Evolutionary conservation across 495 filamentous ascomycete species (phyloP).

Genomic region (Alectoria sarmentosa): DNA sequence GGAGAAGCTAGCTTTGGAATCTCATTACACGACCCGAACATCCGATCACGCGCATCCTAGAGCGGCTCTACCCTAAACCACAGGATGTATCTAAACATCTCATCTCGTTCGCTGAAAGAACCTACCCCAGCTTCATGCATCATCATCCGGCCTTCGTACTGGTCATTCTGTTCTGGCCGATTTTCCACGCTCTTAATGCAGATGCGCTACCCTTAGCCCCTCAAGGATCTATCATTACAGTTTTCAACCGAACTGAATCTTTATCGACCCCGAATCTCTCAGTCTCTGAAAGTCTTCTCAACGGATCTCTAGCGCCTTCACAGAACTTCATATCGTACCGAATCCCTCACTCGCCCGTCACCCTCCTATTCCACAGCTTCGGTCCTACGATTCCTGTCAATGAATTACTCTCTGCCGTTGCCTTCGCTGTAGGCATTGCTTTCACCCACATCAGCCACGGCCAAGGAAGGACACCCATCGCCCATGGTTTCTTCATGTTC

Average conservation of each 20-base stretch:
- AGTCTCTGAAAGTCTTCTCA: not conserved
- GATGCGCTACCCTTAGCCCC: not conserved
- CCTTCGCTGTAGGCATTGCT: not conserved
- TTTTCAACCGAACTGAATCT: not conserved
- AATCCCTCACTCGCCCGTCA: not conserved
- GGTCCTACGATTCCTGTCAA: not conserved
- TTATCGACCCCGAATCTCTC: not conserved
- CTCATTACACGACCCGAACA: not conserved
- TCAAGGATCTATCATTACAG: not conserved
- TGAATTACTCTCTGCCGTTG: not conserved
- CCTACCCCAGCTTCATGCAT: not conserved
- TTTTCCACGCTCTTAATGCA: not conserved
- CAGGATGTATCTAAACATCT: not conserved
- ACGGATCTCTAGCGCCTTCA: not conserved
- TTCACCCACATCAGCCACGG: too few species aligned
- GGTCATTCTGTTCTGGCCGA: not conserved
- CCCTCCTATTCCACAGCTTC: slow-evolving; percentile 3
- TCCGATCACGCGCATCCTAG: not conserved
- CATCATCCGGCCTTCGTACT: not conserved
- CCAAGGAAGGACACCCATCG: not conserved
- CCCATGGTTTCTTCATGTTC: not conserved
- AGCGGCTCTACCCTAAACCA: not conserved
- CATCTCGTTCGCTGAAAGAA: not conserved
- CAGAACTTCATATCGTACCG: not conserved
- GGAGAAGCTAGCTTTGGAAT: not conserved